phyloP scores from a whole-genome alignment of 768 basidiomycete species.

The Galerina marginata region DNA sequence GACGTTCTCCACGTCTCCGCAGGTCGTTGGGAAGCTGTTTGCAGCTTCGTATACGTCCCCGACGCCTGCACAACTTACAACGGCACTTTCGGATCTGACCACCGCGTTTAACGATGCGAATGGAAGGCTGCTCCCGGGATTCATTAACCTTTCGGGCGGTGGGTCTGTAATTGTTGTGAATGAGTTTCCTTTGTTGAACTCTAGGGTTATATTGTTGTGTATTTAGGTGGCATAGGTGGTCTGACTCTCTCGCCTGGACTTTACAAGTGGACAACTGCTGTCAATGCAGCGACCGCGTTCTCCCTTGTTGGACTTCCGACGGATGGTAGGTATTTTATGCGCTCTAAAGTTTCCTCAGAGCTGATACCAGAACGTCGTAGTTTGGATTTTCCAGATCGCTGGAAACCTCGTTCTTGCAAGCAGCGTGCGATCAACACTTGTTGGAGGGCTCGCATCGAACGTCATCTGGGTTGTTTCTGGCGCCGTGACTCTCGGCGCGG shows the following conservation, averaged over 20 bases:
- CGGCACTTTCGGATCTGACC: slow-evolving; percentile 25
- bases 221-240: slow-evolving; percentile 25
- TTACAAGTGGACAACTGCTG: slow-evolving; percentile 23
- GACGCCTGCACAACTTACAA: slow-evolving; percentile 25
- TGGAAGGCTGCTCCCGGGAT: slow-evolving; percentile 20
- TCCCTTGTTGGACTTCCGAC: slow-evolving; percentile 11
- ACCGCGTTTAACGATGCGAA: slow-evolving; percentile 27
- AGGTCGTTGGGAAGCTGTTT: slow-evolving; percentile 26
- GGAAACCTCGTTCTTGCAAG: slow-evolving; percentile 14
- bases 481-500: slow-evolving; percentile 12
- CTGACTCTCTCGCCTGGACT: slow-evolving; percentile 22
- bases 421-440: slow-evolving; percentile 17
- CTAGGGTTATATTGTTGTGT: not conserved
- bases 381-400: slow-evolving; percentile 28
- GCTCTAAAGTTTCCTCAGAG: slow-evolving; percentile 6
- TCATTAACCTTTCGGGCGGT: slow-evolving; percentile 22
- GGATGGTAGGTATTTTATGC: slow-evolving; percentile 5
- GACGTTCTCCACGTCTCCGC: slow-evolving; percentile 24
- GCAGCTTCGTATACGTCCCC: slow-evolving; percentile 25
- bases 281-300: slow-evolving; percentile 19
- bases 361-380: slow-evolving; percentile 6
- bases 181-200: not conserved
- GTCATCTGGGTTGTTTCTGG: slow-evolving; percentile 27
- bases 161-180: not conserved
- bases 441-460: slow-evolving; percentile 25